Conservation (phyloP, 345 rosid species). For the Jatropha curcas region DNA sequence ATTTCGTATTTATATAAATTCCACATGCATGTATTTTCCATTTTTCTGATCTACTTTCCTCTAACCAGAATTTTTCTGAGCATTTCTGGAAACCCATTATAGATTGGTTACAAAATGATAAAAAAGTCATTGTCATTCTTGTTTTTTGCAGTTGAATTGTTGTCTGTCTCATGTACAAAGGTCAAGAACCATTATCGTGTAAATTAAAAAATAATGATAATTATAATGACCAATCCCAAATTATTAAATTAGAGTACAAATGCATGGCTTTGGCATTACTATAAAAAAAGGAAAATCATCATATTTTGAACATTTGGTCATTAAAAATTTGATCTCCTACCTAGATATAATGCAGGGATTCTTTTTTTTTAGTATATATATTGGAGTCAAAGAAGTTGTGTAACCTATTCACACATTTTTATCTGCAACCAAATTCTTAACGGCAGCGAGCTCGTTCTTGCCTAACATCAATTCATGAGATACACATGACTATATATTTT, state of each 20-base stretch:
- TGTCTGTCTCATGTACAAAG: not conserved
- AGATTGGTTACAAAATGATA: not conserved
- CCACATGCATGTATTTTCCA: not conserved
- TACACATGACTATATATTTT: not conserved
- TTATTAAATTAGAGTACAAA: too few species aligned
- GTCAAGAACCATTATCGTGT: not conserved
- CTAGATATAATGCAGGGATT: too few species aligned
- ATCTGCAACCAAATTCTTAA: constrained; percentile 3
- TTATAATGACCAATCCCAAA: too few species aligned
- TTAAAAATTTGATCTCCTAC: too few species aligned
- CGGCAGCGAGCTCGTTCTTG: not conserved
- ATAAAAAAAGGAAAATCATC: too few species aligned
- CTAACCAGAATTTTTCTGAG: not conserved
- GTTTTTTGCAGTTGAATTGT: not conserved
- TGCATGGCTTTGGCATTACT: too few species aligned
- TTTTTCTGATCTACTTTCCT: not conserved
- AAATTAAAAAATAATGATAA: too few species aligned
- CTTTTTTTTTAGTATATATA: too few species aligned
- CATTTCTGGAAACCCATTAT: not conserved
- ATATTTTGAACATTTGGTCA: too few species aligned
- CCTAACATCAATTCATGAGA: not conserved
- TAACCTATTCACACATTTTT: not conserved
- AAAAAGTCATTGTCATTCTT: not conserved
- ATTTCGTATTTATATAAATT: not conserved
- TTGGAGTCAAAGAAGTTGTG: not conserved